A percentile compares a stretch with the other conserved stretches of the same genome.
phyloP scores from a whole-genome alignment of 2,329 filamentous ascomycete species.

The Diplodia corticola region DNA sequence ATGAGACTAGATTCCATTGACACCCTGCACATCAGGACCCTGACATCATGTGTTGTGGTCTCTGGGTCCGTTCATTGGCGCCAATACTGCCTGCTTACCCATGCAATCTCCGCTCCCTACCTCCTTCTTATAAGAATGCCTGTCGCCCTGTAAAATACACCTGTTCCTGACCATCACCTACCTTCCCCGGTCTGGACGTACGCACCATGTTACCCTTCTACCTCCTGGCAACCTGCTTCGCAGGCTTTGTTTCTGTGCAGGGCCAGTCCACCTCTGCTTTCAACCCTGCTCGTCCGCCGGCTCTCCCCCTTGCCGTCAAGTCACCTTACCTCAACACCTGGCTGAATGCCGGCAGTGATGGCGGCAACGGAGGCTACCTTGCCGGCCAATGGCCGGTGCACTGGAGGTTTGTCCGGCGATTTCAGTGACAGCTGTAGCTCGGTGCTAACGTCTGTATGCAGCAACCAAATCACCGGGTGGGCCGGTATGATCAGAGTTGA shows the following conservation, averaged over 20 bases:
- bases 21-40: slow-evolving; percentile 19
- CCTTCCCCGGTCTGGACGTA: slow-evolving; percentile 16
- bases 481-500: slow-evolving; percentile 70
- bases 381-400: slow-evolving; percentile 69
- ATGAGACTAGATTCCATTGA: slow-evolving; percentile 20
- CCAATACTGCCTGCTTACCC: slow-evolving; percentile 19
- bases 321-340: slow-evolving; percentile 74
- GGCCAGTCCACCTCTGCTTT: slow-evolving; percentile 61
- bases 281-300: slow-evolving; percentile 63
- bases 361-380: slow-evolving; percentile 65
- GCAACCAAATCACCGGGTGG: slow-evolving; percentile 63
- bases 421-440: background rate
- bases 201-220: slow-evolving; percentile 19
- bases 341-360: slow-evolving; percentile 57
- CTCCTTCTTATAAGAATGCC: slow-evolving; percentile 16
- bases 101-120: slow-evolving; percentile 13
- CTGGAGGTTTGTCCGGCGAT: slow-evolving; percentile 54
- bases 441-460: slow-evolving; percentile 22
- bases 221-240: slow-evolving; percentile 12
- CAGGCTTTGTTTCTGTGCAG: slow-evolving; percentile 8
- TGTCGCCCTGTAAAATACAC: slow-evolving; percentile 1
- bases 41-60: slow-evolving; percentile 24
- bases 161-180: slow-evolving; percentile 11
- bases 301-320: slow-evolving; percentile 70
- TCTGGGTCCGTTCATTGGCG: slow-evolving; percentile 15